Evolutionary conservation across 208 protist genomes (phyloP), one percentile per base, ranked within the genome.

Genomic region (Trypanosoma boissoni): DNA sequence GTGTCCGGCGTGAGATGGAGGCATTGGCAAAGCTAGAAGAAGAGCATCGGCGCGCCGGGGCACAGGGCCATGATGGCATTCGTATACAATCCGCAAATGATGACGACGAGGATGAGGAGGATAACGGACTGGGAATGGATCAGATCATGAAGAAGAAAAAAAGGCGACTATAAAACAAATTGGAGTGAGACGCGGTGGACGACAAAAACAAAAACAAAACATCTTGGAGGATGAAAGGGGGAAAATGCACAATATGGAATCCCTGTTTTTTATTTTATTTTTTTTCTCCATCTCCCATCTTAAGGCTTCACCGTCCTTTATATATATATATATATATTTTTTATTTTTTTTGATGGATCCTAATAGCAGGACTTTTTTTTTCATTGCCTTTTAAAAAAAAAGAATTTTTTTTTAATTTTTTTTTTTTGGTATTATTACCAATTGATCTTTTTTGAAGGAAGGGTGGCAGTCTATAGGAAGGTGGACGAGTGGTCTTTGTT

Each of bases 1-100:
- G 85, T 16, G 87, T 92, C 48, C 58, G 59, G 43, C 66, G 76
- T 0, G 85, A 92, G 67, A 88, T 92, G 85, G 67, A 83, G 45
- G 77, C 75, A 32, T 65, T 92, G 32, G 79, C 62, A 3, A 68
- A 76, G 14, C 48, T 72, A 32, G 72, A 86, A 21, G 49, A 39
- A n/a, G n/a, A n/a, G n/a, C n/a, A n/a, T n/a, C n/a, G n/a, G n/a
- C n/a, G n/a, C n/a, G n/a, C n/a, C n/a, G n/a, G n/a, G n/a, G n/a
- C n/a, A n/a, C n/a, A n/a, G n/a, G n/a, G n/a, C n/a, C n/a, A 64
- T 16, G 59, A 72, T 36, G 64, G 57, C 41, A 52, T 63, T 50
- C 45, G 46, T 21, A 32, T 58, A 14, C 32, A 39, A n/a, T 20
- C n/a, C 10, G 53, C 62, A 29, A 55, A 42, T 21, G 57, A 20